Evolutionary conservation across 2,329 filamentous ascomycete genomes (phyloP), one percentile per base, ranked within the genome.

Genomic region (Apiospora koreana): DNA sequence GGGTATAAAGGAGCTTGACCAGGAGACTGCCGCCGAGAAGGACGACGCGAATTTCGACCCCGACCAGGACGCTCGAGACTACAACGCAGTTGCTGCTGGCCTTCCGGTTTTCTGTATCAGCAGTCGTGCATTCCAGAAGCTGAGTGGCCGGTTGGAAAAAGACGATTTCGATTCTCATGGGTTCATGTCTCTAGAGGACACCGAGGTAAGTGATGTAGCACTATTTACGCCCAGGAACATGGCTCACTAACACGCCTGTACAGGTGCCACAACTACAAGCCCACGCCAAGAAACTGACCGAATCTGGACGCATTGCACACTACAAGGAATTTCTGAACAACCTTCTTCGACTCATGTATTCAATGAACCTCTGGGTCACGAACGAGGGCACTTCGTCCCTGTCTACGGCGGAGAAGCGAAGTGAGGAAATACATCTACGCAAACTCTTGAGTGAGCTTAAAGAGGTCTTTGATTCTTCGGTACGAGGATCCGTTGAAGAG

Each of bases 81-180:
- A 92, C 68, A 83, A 87, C 0, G 78, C 87, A 58, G 83, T 91
- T 9, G 88, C 87, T 0, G 77, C 77, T 10, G 82, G 81, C 0
- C 80, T 93, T 0, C 86, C 89, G 0, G 89, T 92, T 1, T 93
- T 91, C 75, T 92, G 89, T 72, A 87, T 92, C 21, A 90, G 87
- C 70, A 88, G 86, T 65, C 81, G 86, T 62, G 89, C 86, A 0
- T 92, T 91, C 69, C 89, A 92, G 73, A 88, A 89, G 74, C 78
- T 92, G n/a, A 81, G 82, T 48, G 88, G 86, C 1, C 83, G 87
- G 3, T 75, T 91, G 10, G 76, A 81, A 68, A 86, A n/a, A 10
- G 66, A 86, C 58, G 89, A 92, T 10, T 62, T 68, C 31, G 79
- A 81, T 1, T 74, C 80, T 14, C 64, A 76, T 16, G 89, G 89